phyloP scores from a whole-genome alignment of 441 rosid species.

The Hypseocharis bilobata region DNA sequence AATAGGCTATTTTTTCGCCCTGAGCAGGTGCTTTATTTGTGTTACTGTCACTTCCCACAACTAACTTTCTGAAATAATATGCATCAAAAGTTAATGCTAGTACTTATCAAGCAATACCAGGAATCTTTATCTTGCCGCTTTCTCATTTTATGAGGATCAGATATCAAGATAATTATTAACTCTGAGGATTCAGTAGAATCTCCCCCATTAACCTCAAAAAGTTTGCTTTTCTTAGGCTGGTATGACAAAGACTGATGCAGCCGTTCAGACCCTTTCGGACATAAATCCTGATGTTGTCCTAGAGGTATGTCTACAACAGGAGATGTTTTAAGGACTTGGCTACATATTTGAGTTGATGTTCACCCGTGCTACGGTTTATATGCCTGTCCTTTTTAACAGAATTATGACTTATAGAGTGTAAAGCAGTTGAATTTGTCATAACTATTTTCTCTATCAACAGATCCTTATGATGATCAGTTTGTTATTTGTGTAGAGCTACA shows the following conservation, averaged over 20 bases:
- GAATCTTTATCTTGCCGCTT: neutral
- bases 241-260: conserved; percentile 98
- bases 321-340: neutral
- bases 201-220: neutral
- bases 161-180: neutral
- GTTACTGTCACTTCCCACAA: neutral
- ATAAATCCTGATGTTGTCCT: conserved; percentile 89
- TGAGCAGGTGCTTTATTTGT: conserved; percentile 58
- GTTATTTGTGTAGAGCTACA: conserved; percentile 54
- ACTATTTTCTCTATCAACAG: neutral
- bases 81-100: conserved; percentile 4
- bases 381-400: neutral
- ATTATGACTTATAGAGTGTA: conserved; percentile 1
- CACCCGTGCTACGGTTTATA: too few species aligned
- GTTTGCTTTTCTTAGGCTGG: conserved; percentile 49
- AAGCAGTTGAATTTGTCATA: neutral
- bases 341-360: neutral
- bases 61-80: neutral
- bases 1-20: conserved; percentile 90
- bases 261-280: conserved; percentile 87
- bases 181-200: neutral
- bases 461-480: conserved; percentile 16
- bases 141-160: neutral
- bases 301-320: conserved; percentile 38
- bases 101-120: neutral